Evolutionary conservation across 768 basidiomycete species (phyloP), one percentile per base, ranked within the genome.

Genomic region (Tephrocybe sp.): DNA sequence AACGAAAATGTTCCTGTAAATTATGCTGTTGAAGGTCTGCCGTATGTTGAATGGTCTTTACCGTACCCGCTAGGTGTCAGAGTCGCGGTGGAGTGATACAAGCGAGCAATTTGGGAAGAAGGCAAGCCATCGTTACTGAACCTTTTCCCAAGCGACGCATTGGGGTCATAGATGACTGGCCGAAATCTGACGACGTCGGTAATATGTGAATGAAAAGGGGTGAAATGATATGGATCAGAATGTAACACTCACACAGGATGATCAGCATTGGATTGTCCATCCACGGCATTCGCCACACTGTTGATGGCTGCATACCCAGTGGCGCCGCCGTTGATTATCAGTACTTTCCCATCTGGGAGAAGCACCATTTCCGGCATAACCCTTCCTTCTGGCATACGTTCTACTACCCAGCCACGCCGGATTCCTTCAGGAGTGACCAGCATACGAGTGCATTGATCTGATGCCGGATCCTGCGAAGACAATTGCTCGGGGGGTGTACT

Each of bases 41-140:
- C 4, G 16, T 18, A 11, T 9, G 13, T 7, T 3, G 3, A 2
- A 22, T 24, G 12, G 22, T 24, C 9, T n/a, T 8, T 13, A 1
- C 75, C 67, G 12, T 69, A 76, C 55, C 80, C 80, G 54, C 77
- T 76, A 13, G 79, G 76, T 9, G 82, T 75, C 51, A 84, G 65
- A 30, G 77, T 80, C 7, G 76, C 80, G 8, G 73, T 72, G 1
- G 82, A 83, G 64, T 86, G 84, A 67, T 86, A 86, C 66, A 86
- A 39, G 5, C 84, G 68, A 47, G 82, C 74, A 51, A 84, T 72
- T 26, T 63, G 52, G 1, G 69, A 68, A 9, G 69, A 64, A 26
- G 73, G 71, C 46, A 77, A 51, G 22, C 76, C 78, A 9, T 69
- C 65, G 55, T 74, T 75, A 64, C 72, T 77, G 67, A 72, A 75